These are phyloP conservation scores for Auricularia auricula-judae DNA, from an alignment of 768 basidiomycete genomes.

Conservation along the genomic window DNA sequence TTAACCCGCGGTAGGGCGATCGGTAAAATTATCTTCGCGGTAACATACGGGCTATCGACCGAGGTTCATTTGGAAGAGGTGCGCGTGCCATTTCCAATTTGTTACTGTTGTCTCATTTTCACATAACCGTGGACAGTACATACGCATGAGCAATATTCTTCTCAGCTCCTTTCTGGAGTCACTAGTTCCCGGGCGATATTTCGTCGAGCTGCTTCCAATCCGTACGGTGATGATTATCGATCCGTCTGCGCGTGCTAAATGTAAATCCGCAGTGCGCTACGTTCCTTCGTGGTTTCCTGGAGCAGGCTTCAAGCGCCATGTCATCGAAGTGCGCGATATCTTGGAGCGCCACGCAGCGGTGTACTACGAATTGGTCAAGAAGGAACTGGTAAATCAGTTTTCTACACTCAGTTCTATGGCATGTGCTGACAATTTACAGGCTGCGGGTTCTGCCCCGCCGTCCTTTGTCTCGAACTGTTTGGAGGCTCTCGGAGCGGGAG, in stretches of 20 bases:
- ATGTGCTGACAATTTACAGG: not conserved
- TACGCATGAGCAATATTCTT: not conserved
- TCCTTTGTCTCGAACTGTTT: not conserved
- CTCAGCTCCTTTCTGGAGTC: not conserved
- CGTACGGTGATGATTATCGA: not conserved
- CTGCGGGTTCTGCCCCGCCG: not conserved
- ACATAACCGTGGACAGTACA: not conserved
- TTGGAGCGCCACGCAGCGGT: not conserved
- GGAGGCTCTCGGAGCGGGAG: not conserved
- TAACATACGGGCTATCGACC: not conserved
- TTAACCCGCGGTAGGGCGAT: not conserved
- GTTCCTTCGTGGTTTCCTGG: conserved; percentile 9
- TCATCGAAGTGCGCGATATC: not conserved
- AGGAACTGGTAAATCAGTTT: not conserved
- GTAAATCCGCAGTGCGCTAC: conserved; percentile 3
- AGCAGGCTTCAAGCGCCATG: conserved; percentile 3
- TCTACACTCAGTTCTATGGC: no score
- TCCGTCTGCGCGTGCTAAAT: not conserved
- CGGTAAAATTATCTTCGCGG: not conserved
- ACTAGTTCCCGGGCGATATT: not conserved
- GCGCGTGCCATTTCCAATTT: not conserved
- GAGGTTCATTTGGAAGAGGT: not conserved
- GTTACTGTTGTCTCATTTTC: no score
- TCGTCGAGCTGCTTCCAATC: not conserved
- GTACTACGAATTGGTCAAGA: conserved; percentile 2